phyloP scores from a whole-genome alignment of 2,329 filamentous ascomycete genomes.

The Plenodomus biglobosus region DNA sequence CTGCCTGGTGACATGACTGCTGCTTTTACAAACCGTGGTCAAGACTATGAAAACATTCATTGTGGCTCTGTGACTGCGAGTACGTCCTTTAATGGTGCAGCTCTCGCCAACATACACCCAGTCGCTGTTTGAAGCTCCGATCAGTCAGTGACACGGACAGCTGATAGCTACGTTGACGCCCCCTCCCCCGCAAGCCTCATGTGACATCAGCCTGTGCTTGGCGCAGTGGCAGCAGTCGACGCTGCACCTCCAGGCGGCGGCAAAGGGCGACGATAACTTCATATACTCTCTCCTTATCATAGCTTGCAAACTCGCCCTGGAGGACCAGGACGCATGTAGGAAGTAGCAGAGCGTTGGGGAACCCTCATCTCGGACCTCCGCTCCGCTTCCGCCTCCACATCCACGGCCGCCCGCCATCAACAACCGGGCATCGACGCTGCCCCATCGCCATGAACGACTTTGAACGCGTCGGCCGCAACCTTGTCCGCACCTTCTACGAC shows the following conservation, averaged over 20 bases:
- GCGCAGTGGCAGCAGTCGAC: background rate
- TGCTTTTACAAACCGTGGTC: too few relatives aligned
- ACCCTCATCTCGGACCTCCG: constrained; percentile 15
- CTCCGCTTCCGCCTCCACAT: constrained; percentile 16
- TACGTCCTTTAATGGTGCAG: background rate
- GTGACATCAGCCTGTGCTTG: background rate
- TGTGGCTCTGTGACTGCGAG: background rate
- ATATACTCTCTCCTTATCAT: background rate
- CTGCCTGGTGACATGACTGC: too few relatives aligned
- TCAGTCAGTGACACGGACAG: too few relatives aligned
- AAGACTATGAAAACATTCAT: too few relatives aligned
- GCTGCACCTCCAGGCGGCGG: background rate
- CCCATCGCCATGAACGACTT: constrained; percentile 64
- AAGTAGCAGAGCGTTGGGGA: constrained; percentile 4
- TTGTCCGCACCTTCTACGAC: constrained; percentile 92
- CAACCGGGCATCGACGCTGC: constrained; percentile 2
- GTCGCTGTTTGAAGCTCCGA: too few relatives aligned
- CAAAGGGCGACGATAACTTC: background rate
- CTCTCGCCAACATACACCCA: background rate
- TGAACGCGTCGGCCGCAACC: constrained; percentile 71
- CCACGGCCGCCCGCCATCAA: constrained; percentile 4
- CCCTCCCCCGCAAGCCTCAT: background rate
- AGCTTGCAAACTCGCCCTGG: background rate
- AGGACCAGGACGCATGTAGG: constrained; percentile 13
- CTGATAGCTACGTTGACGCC: background rate